Evolutionary conservation across 805 yeast species (phyloP).

Genomic region (Suhomyces sp.): DNA sequence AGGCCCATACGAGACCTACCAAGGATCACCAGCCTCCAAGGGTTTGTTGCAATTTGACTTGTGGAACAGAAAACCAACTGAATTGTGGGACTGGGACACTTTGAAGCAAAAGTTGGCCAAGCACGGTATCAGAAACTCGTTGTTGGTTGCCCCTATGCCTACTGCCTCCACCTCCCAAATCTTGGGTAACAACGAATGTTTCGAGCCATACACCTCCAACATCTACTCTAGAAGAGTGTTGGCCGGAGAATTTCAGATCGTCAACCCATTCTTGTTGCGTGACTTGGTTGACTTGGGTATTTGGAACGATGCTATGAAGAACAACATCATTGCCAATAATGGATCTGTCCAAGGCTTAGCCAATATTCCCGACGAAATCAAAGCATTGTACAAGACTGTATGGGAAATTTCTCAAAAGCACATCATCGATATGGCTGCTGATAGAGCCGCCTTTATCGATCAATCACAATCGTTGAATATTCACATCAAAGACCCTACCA

Average conservation of each 20-base stretch:
- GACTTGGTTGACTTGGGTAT: slow-evolving; percentile 80
- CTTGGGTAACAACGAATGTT: slow-evolving; percentile 90
- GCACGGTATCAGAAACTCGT: slow-evolving; percentile 81
- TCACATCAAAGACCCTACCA: slow-evolving; percentile 34
- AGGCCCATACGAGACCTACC: slow-evolving; percentile 71
- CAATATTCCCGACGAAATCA: slow-evolving; percentile 70
- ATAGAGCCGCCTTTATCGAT: slow-evolving; percentile 66
- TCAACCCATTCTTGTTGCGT: slow-evolving; percentile 78
- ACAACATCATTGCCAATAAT: slow-evolving; percentile 66
- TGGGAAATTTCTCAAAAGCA: slow-evolving; percentile 93
- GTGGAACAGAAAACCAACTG: slow-evolving; percentile 80
- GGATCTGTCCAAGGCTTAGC: slow-evolving; percentile 84
- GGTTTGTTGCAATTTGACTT: slow-evolving; percentile 84
- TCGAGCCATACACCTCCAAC: slow-evolving; percentile 94
- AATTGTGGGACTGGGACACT: slow-evolving; percentile 81
- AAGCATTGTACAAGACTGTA: slow-evolving; percentile 83
- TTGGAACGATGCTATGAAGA: slow-evolving; percentile 80
- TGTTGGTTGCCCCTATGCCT: slow-evolving; percentile 94
- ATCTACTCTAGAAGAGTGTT: slow-evolving; percentile 86
- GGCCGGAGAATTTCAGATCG: slow-evolving; percentile 92
- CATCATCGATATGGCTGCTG: slow-evolving; percentile 84
- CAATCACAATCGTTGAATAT: slow-evolving; percentile 48
- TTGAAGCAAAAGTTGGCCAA: slow-evolving; percentile 57
- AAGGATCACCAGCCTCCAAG: slow-evolving; percentile 87
- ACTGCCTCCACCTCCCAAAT: slow-evolving; percentile 98